These are phyloP conservation scores for Phytopythium sindhum DNA, from an alignment of 352 stramenopile genomes.

Conservation along the genomic window DNA sequence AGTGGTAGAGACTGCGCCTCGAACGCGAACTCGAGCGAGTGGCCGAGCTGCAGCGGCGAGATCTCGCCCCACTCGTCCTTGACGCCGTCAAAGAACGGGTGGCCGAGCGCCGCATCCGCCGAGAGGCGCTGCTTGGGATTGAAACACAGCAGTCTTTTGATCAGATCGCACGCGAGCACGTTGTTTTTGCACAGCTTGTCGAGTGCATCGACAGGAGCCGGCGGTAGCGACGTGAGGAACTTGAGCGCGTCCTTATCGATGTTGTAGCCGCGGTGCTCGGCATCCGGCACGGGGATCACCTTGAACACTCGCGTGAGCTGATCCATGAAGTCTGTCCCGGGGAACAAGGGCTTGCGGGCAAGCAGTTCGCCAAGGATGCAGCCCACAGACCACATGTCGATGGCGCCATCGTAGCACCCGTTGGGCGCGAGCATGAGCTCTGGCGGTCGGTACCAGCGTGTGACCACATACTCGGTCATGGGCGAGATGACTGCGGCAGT, in stretches of 20 bases:
- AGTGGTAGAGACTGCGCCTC: slow-evolving; percentile 73
- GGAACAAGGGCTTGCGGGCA: slow-evolving; percentile 71
- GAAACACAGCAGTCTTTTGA: slow-evolving; percentile 88
- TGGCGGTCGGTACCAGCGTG: slow-evolving; percentile 77
- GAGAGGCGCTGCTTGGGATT: slow-evolving; percentile 90
- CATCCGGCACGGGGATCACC: slow-evolving; percentile 63
- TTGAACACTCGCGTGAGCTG: slow-evolving; percentile 80
- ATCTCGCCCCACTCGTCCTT: slow-evolving; percentile 88
- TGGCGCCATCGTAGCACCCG: slow-evolving; percentile 65
- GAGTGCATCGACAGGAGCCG: slow-evolving; percentile 45
- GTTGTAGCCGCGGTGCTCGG: slow-evolving; percentile 58
- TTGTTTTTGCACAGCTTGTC: slow-evolving; percentile 52
- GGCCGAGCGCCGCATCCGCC: slow-evolving; percentile 82
- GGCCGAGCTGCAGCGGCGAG: slow-evolving; percentile 40
- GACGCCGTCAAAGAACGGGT: slow-evolving; percentile 88
- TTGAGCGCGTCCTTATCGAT: slow-evolving; percentile 85
- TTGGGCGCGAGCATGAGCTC: slow-evolving; percentile 87
- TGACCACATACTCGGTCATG: slow-evolving; percentile 88
- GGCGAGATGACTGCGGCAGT: slow-evolving; percentile 38
- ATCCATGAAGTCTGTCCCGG: slow-evolving; percentile 76
- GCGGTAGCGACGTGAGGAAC: slow-evolving; percentile 72
- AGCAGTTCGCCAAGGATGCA: slow-evolving; percentile 94
- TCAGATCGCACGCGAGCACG: slow-evolving; percentile 65
- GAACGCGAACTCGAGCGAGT: slow-evolving; percentile 85
- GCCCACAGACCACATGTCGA: slow-evolving; percentile 87